Base-by-base conservation (phyloP, 2,329 filamentous ascomycete genomes). In the Penicillium sp. region DNA sequence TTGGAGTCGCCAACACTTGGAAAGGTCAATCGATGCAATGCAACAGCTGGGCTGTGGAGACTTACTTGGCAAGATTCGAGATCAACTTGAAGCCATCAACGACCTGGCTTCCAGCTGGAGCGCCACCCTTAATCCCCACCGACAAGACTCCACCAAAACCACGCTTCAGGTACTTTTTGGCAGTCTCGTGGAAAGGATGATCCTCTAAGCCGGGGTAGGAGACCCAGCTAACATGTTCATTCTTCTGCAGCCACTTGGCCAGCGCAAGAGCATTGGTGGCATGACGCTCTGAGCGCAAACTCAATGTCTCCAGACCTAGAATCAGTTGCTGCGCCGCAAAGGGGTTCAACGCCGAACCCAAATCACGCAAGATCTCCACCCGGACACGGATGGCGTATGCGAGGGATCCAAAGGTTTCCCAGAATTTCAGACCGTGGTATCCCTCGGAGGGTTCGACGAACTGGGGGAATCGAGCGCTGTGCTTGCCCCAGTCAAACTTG, bases 31-130 rank as follows among this genome's bases (percentile, higher is more conserved):
- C 34, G 42, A 42, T 43, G 11, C 16, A 34, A 8, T 6, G 9
- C 16, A 31, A 32, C n/a, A 6, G 6, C 25, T 11, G 25, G 12
- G 25, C 6, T 6, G 11, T 6, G 12, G 25, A 35, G 7, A 35
- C 62, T 50, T 64, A 76, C 72, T 98, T 98, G 41, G 92, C 92
- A 52, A 96, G 71, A 68, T 96, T 95, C 12, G 87, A 94, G 55
- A 96, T 87, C 52, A 98, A 70, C 75, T 93, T 92, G 72, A 98
- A 93, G 52, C 80, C 80, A 66, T 98, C 92, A 35, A 96, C 92
- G 20, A 96, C 79, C 66, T 88, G 80, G 62, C 80, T 84, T 44
- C 92, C 90, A 11, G 84, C 87, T n/a, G 70, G 73, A 44, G 78
- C 85, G 43, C 85, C 88, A 2, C 90, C 89, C 71, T 93, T 94